These are phyloP conservation scores for Daldinia decipiens DNA, from an alignment of 495 filamentous ascomycete species.

Conservation along the genomic window DNA sequence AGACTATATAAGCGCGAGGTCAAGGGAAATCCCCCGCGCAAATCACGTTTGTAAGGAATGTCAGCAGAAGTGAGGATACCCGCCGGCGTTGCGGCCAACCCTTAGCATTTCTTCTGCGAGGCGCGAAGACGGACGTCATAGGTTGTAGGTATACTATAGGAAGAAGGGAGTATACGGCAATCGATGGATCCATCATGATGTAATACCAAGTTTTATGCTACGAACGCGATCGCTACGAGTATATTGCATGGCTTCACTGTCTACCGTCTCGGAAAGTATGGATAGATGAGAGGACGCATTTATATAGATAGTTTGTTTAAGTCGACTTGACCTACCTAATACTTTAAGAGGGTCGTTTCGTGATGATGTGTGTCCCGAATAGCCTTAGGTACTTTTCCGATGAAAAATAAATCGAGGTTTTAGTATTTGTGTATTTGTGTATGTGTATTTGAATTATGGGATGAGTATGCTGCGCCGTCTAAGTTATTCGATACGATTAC, in stretches of 20 bases:
- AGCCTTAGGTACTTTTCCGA: no score
- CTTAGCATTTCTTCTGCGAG: not conserved
- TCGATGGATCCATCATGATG: not conserved
- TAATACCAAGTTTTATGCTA: constrained; percentile 13
- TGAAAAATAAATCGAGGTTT: not conserved
- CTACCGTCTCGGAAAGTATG: not conserved
- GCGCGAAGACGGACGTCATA: not conserved
- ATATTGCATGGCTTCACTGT: not conserved
- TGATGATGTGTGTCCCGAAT: no score
- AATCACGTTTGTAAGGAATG: not conserved
- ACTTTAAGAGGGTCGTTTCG: no score
- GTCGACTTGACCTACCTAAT: not conserved
- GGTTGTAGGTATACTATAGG: not conserved
- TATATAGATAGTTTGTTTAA: not conserved
- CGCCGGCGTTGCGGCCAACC: not conserved
- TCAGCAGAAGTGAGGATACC: not conserved
- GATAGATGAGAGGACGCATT: no score
- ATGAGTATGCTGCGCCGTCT: not conserved
- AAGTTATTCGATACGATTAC: not conserved
- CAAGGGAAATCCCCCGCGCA: not conserved
- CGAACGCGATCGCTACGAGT: constrained; percentile 8
- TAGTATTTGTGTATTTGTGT: not conserved
- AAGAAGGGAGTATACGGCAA: not conserved
- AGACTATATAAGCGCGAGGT: constrained; percentile 70
- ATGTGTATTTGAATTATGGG: not conserved